These are phyloP conservation scores for Coprinopsis cinerea DNA, from an alignment of 768 basidiomycete genomes.

Conservation along the genomic window DNA sequence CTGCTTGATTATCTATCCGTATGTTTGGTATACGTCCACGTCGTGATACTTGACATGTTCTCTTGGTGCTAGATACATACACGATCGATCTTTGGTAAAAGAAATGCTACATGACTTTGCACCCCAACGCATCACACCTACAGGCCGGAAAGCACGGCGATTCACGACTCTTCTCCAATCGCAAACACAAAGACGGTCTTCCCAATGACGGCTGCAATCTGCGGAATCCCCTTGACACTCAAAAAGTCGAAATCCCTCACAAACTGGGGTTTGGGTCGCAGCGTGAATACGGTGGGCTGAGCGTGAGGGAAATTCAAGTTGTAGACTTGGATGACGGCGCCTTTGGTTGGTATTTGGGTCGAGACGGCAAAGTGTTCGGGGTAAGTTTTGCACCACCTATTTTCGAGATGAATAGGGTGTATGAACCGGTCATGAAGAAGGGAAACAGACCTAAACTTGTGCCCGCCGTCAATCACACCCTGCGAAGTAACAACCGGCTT, in stretches of 20 bases:
- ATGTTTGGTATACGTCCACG: too few relatives aligned
- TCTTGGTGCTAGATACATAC: too few relatives aligned
- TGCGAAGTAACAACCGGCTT: slow-evolving; percentile 58
- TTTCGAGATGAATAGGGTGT: slow-evolving; percentile 8
- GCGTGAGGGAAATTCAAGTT: slow-evolving; percentile 60
- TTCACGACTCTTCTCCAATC: slow-evolving; percentile 52
- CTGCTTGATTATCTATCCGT: too few relatives aligned
- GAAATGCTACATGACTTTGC: neutral
- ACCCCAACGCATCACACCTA: neutral
- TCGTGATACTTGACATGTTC: too few relatives aligned
- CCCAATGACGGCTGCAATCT: slow-evolving; percentile 65
- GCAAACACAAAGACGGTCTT: slow-evolving; percentile 52
- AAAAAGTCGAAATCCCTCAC: slow-evolving; percentile 78
- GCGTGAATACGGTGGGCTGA: slow-evolving; percentile 51
- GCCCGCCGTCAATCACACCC: slow-evolving; percentile 62
- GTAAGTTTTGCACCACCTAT: slow-evolving; percentile 73
- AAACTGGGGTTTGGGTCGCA: slow-evolving; percentile 58
- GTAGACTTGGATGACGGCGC: slow-evolving; percentile 66
- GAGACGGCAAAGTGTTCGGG: slow-evolving; percentile 77
- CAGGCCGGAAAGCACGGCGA: neutral
- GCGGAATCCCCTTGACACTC: slow-evolving; percentile 49
- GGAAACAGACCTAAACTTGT: slow-evolving; percentile 55
- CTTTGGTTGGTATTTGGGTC: slow-evolving; percentile 48
- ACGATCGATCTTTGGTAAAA: neutral
- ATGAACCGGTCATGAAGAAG: slow-evolving; percentile 2